phyloP scores from a whole-genome alignment of 2,329 filamentous ascomycete genomes.

The Sphaerulina populicola region DNA sequence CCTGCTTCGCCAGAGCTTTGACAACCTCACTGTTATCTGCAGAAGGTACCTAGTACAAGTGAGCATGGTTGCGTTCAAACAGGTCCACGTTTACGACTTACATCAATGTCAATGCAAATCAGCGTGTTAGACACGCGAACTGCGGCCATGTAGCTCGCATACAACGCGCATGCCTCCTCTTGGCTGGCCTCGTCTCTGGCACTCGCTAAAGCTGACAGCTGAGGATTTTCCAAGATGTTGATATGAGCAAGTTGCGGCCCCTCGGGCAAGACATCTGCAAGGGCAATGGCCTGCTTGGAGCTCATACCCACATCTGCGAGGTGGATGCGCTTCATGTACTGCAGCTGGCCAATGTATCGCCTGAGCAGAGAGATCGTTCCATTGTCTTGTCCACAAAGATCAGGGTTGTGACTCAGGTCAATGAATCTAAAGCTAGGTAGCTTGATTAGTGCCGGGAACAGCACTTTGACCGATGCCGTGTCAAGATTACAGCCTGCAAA shows the following conservation, averaged over 20 bases:
- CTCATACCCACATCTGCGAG: conserved; percentile 75
- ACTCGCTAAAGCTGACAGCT: conserved; percentile 60
- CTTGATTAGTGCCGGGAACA: conserved; percentile 64
- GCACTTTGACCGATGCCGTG: conserved; percentile 60
- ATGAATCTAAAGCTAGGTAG: conserved; percentile 74
- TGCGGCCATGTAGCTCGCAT: conserved; percentile 82
- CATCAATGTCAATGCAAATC: conserved; percentile 84
- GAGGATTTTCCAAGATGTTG: conserved; percentile 73
- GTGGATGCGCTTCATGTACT: conserved; percentile 72
- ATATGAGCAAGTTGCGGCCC: conserved; percentile 73
- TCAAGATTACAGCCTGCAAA: conserved; percentile 77
- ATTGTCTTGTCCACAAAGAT: conserved; percentile 51
- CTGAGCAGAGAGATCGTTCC: conserved; percentile 51
- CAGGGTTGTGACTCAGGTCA: conserved; percentile 82
- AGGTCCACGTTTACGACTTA: conserved; percentile 20
- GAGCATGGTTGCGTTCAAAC: not conserved
- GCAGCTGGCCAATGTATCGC: conserved; percentile 75
- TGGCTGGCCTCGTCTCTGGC: conserved; percentile 71
- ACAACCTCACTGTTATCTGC: conserved; percentile 80
- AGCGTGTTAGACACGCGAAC: conserved; percentile 74
- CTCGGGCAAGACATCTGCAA: conserved; percentile 86
- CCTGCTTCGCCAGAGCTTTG: conserved; percentile 83
- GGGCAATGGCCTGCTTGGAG: conserved; percentile 78
- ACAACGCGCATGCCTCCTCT: conserved; percentile 89
- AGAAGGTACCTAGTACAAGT: conserved; percentile 50